Evolutionary conservation across 305 asterid species (phyloP).

Genomic region (Petunia hybrid): DNA sequence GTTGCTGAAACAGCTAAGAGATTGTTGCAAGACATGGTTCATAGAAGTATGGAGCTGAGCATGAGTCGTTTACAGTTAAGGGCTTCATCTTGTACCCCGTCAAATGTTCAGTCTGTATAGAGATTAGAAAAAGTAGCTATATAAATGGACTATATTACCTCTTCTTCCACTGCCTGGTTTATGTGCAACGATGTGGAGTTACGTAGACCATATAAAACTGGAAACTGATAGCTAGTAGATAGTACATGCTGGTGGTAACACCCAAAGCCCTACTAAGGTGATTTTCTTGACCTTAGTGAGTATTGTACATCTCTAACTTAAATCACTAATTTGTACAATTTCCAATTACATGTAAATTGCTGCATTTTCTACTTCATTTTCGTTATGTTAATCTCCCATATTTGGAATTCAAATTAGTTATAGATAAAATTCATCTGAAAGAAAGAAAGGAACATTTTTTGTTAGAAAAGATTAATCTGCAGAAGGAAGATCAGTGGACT

Average conservation of each 20-base stretch:
- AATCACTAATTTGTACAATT: slow-evolving; percentile 27
- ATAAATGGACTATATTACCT: slow-evolving; percentile 24
- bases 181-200: slow-evolving; percentile 26
- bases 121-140: slow-evolving; percentile 6
- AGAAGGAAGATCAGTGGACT: not conserved
- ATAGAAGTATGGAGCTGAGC: slow-evolving; percentile 68
- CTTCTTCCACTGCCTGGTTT: slow-evolving; percentile 27
- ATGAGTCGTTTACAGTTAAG: slow-evolving; percentile 46
- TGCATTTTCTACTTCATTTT: not conserved
- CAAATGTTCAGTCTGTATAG: slow-evolving; percentile 37
- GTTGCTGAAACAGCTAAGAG: slow-evolving; percentile 86
- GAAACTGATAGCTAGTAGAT: slow-evolving; percentile 34
- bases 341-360: not conserved
- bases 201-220: slow-evolving; percentile 32
- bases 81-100: slow-evolving; percentile 48
- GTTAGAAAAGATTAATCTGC: not conserved
- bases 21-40: slow-evolving; percentile 73
- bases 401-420: not conserved
- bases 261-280: slow-evolving; percentile 39
- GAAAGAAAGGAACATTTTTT: not conserved
- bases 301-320: slow-evolving; percentile 46
- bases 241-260: slow-evolving; percentile 32
- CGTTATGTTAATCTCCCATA: not conserved
- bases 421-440: not conserved
- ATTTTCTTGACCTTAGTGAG: slow-evolving; percentile 41